Conservation (phyloP, 2,329 filamentous ascomycete genomes). For the Cladosporium sp. region DNA sequence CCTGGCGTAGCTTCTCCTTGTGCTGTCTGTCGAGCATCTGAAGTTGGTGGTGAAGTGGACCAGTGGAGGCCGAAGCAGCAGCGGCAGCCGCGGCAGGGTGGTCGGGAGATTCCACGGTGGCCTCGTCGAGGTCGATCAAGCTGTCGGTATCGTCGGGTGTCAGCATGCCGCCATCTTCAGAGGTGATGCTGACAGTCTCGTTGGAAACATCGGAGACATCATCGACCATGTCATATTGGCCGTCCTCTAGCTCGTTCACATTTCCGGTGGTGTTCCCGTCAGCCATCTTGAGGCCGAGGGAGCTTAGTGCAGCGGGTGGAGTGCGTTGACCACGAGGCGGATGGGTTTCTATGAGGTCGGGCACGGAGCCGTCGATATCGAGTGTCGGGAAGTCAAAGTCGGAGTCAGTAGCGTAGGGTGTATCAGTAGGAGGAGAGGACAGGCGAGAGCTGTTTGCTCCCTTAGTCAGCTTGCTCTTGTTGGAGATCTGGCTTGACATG, state of each 20-base stretch:
- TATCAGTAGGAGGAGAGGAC: neutral
- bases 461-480: conserved; percentile 4
- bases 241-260: conserved; percentile 21
- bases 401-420: neutral
- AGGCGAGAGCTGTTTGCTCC: neutral
- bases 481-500: neutral
- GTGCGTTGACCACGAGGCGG: conserved; percentile 17
- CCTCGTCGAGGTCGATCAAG: conserved; percentile 17
- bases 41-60: conserved; percentile 4
- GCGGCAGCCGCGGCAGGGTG: neutral
- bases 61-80: neutral
- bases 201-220: conserved; percentile 30
- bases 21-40: conserved; percentile 3
- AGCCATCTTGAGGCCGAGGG: conserved; percentile 24
- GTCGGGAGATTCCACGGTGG: neutral
- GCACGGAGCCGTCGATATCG: conserved; percentile 26
- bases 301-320: conserved; percentile 28
- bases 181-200: conserved; percentile 29
- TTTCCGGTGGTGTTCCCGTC: conserved; percentile 17
- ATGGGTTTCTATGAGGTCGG: conserved; percentile 19
- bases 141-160: conserved; percentile 19
- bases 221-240: conserved; percentile 29
- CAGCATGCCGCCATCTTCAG: conserved; percentile 17
- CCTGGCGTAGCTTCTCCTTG: neutral
- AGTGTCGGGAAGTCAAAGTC: conserved; percentile 26